Percentiles rank a stretch among this genome's conserved stretches.
phyloP scores from a whole-genome alignment of 1,284 basidiomycete genomes.

The Papiliotrema laurentii region DNA sequence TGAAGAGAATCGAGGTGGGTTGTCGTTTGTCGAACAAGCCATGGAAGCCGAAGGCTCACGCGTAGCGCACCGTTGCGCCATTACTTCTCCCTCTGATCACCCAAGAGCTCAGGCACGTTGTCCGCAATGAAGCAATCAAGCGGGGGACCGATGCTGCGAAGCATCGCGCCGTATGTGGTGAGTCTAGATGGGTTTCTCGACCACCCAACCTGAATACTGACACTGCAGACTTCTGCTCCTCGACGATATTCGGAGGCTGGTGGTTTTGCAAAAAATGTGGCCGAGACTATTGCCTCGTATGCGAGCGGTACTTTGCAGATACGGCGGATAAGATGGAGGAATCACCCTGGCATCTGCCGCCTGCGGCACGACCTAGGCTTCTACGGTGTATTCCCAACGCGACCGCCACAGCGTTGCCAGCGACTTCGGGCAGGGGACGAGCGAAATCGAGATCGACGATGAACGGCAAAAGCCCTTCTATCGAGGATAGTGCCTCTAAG shows the following conservation, averaged over 20 bases:
- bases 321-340: slow-evolving; percentile 54
- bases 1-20: slow-evolving; percentile 35
- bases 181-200: slow-evolving; percentile 42
- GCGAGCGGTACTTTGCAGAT: slow-evolving; percentile 66
- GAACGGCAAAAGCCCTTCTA: too few relatives aligned
- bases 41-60: slow-evolving; percentile 5
- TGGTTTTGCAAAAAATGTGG: slow-evolving; percentile 89
- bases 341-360: slow-evolving; percentile 49
- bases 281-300: slow-evolving; percentile 80
- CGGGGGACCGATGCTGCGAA: slow-evolving; percentile 66
- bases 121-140: slow-evolving; percentile 60
- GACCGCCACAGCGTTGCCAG: too few relatives aligned
- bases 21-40: too few relatives aligned
- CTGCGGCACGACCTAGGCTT: slow-evolving; percentile 42
- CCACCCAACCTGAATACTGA: slow-evolving; percentile 2
- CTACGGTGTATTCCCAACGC: slow-evolving; percentile 16
- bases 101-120: slow-evolving; percentile 64
- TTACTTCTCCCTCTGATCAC: slow-evolving; percentile 65
- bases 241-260: slow-evolving; percentile 80
- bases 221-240: slow-evolving; percentile 76
- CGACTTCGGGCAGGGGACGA: too few relatives aligned
- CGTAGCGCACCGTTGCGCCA: slow-evolving; percentile 58
- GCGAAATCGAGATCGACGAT: too few relatives aligned
- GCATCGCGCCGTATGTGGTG: slow-evolving; percentile 77
- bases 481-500: too few relatives aligned